Conservation (phyloP, 2,329 filamentous ascomycete species). For the Xylariaceae sp. region DNA sequence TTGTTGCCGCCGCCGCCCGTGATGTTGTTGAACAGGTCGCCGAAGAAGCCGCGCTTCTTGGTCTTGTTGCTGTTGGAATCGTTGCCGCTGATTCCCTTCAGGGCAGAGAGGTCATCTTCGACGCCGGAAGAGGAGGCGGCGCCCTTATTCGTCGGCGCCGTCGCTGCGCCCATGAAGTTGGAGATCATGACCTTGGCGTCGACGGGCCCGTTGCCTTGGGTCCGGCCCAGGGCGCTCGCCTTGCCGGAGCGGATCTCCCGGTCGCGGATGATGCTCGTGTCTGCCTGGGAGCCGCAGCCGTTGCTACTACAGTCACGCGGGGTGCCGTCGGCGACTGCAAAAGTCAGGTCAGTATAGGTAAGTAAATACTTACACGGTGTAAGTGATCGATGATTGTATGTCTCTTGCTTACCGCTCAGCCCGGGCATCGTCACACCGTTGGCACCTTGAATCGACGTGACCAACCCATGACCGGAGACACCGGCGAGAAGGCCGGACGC, state of each 20-base stretch:
- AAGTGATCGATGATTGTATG: not conserved
- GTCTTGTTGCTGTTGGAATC: conserved; percentile 7
- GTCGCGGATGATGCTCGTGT: conserved; percentile 64
- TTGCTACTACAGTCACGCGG: conserved; percentile 61
- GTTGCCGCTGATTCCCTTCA: conserved; percentile 13
- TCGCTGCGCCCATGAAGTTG: conserved; percentile 51
- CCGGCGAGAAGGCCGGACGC: conserved; percentile 25
- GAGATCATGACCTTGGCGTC: conserved; percentile 51
- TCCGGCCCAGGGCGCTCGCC: conserved; percentile 59
- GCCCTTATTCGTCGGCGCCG: conserved; percentile 33
- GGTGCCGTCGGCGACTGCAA: conserved; percentile 55
- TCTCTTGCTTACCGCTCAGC: conserved; percentile 26
- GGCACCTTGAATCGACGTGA: conserved; percentile 29
- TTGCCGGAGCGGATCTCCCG: conserved; percentile 50
- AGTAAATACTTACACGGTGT: not conserved
- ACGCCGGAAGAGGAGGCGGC: conserved; percentile 36
- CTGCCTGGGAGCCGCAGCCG: conserved; percentile 58
- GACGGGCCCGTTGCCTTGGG: conserved; percentile 53
- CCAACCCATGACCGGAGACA: conserved; percentile 28
- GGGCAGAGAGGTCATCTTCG: conserved; percentile 36
- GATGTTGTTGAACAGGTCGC: conserved; percentile 27
- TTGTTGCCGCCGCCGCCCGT: conserved; percentile 21
- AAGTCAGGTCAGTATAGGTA: conserved; percentile 1
- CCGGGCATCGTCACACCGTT: conserved; percentile 32
- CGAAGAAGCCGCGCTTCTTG: conserved; percentile 20